Evolutionary conservation across 2,329 filamentous ascomycete genomes (phyloP), one percentile per base, ranked within the genome.

Genomic region (Sarocladiaceae sp.): DNA sequence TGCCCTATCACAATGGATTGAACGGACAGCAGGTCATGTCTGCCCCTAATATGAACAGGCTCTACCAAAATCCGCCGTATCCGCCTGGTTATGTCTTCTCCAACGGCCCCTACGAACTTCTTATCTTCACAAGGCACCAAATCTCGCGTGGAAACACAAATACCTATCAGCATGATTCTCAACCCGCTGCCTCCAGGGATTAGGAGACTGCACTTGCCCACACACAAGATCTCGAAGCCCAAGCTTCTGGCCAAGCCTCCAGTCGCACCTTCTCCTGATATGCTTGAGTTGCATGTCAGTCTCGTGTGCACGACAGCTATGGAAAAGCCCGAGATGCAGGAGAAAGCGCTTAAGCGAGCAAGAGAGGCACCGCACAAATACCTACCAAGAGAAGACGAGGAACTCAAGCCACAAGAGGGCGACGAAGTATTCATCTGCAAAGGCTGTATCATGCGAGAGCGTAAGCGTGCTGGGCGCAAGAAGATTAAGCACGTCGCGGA

Each of bases 131-230:
- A 4, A 88, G 83, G 3, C 86, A 66, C 82, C 53, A 97, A 97
- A 69, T 96, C 92, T 15, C 85, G 94, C 20, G 94, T 97, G 17
- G 94, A 99, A 72, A 97, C 94, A 0, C 94, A 97, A 65, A 97
- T 97, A 59, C 89, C 88, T 8, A 90, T 97, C 59, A 86, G 86
- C 61, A 78, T 97, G 68, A 87, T 85, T 0, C 70, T 97, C 35
- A 86, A 84, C 53, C 84, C 88, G 18, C 74, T 96, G 44, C 91
- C 92, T 1, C 72, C 78, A 1, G 87, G 87, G 11, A 82, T 92
- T 53, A 88, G 86, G 57, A 90, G 87, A 64, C 73, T 97, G 49
- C 91, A 95, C 62, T 79, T 99, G 15, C 94, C 93, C 4, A 84
- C 87, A 3, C 86, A 97, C 64, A 95, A 90, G 1, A 94, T 99